A percentile compares a stretch with the other conserved stretches of the same genome.
Evolutionary conservation across 495 filamentous ascomycete genomes (phyloP).

Genomic region (Rusavskia elegans): DNA sequence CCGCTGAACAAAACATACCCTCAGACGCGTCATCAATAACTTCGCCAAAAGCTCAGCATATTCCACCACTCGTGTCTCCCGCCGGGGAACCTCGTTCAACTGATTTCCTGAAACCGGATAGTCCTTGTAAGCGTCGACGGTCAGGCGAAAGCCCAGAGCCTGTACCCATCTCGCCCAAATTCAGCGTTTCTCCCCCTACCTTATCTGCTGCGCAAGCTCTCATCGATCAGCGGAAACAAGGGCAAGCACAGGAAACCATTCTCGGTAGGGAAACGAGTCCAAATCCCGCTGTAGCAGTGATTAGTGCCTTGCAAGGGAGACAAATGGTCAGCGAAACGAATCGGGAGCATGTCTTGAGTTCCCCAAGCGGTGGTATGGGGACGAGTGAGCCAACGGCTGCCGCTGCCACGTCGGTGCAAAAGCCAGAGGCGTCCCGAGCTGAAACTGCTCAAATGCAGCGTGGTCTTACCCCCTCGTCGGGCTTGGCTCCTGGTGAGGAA

Average conservation of each 20-base stretch:
- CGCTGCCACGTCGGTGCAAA: conserved; percentile 7
- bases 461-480: conserved; percentile 17
- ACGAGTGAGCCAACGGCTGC: conserved; percentile 11
- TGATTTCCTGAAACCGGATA: conserved; percentile 3
- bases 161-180: conserved; percentile 5
- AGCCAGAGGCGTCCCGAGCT: conserved; percentile 6
- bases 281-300: conserved; percentile 12
- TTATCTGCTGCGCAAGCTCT: conserved; percentile 17
- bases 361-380: conserved; percentile 2
- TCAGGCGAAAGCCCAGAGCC: not conserved
- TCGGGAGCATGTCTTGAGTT: conserved; percentile 14
- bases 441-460: conserved; percentile 6
- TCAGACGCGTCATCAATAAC: not conserved
- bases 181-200: conserved; percentile 6
- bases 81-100: not conserved
- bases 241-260: conserved; percentile 1
- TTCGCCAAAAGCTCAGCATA: not conserved
- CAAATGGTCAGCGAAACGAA: conserved; percentile 9
- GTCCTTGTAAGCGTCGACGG: conserved; percentile 13
- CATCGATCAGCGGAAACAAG: conserved; percentile 11
- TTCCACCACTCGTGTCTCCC: not conserved
- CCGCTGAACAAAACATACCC: not conserved
- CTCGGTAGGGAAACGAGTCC: conserved; percentile 10
- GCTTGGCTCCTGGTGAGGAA: conserved; percentile 10
- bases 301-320: conserved; percentile 10